Conservation (phyloP, 2,329 filamentous ascomycete species). For the Fusarium goolgardi region DNA sequence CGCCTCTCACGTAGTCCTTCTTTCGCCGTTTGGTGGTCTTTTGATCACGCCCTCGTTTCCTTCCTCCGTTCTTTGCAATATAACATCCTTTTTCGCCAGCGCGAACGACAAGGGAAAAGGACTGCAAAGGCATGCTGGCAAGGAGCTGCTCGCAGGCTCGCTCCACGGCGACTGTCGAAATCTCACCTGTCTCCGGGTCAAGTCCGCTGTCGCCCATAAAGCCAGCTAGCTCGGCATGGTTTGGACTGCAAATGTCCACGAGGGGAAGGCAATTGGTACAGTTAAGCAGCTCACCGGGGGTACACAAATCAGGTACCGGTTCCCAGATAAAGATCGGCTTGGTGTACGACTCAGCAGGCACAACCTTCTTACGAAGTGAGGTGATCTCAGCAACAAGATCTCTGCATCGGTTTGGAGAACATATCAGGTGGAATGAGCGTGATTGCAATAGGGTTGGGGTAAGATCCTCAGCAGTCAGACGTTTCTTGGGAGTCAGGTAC, state of each 20-base stretch:
- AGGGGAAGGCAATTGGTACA: constrained; percentile 71
- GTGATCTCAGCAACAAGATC: constrained; percentile 79
- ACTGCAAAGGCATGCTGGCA: constrained; percentile 71
- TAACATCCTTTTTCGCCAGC: constrained; percentile 79
- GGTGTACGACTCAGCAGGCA: constrained; percentile 52
- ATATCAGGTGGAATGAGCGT: constrained; percentile 88
- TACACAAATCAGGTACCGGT: constrained; percentile 90
- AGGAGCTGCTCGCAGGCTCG: constrained; percentile 71
- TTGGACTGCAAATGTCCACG: constrained; percentile 77
- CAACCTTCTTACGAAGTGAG: constrained; percentile 61
- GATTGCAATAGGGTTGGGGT: constrained; percentile 73
- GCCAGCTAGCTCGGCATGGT: constrained; percentile 86
- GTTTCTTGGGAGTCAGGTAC: constrained; percentile 87
- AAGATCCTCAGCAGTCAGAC: constrained; percentile 79
- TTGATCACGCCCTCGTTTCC: constrained; percentile 55
- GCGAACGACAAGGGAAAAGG: constrained; percentile 75
- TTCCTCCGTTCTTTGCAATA: constrained; percentile 67
- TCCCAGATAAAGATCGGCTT: constrained; percentile 91
- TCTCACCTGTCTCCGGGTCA: constrained; percentile 65
- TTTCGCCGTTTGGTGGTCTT: constrained; percentile 52
- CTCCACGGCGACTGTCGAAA: constrained; percentile 66
- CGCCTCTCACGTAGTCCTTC: constrained; percentile 61
- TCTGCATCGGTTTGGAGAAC: constrained; percentile 80
- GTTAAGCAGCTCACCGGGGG: constrained; percentile 73
- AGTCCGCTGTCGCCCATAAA: constrained; percentile 77